These are phyloP conservation scores for Stagonosporopsis vannaccii DNA, from an alignment of 2,329 filamentous ascomycete species.

Conservation along the genomic window DNA sequence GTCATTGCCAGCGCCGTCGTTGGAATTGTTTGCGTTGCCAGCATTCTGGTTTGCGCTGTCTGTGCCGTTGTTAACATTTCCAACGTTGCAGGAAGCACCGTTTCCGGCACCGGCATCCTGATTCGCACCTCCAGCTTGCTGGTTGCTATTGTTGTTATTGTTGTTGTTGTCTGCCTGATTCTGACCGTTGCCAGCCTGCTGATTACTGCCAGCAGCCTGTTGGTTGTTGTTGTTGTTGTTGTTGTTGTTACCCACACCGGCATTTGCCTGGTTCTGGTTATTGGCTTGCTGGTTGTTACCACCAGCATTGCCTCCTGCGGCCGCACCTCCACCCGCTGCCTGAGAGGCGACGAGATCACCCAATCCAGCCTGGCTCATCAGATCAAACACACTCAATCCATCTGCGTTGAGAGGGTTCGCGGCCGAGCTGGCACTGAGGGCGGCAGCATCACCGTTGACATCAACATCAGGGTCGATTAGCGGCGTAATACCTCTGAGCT, in stretches of 20 bases:
- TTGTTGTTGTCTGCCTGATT: slow-evolving; percentile 13
- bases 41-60: neutral
- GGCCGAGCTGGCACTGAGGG: slow-evolving; percentile 63
- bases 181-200: slow-evolving; percentile 18
- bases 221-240: slow-evolving; percentile 17
- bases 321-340: slow-evolving; percentile 31
- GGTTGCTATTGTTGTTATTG: slow-evolving; percentile 23
- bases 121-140: slow-evolving; percentile 13
- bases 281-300: slow-evolving; percentile 15
- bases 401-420: slow-evolving; percentile 63
- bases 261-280: slow-evolving; percentile 6
- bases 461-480: slow-evolving; percentile 70
- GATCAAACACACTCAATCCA: slow-evolving; percentile 71
- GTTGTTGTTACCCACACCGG: neutral
- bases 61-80: slow-evolving; percentile 15
- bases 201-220: slow-evolving; percentile 22
- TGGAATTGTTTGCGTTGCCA: neutral
- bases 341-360: slow-evolving; percentile 63
- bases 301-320: slow-evolving; percentile 2
- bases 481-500: slow-evolving; percentile 71
- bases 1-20: slow-evolving; percentile 15
- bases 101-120: slow-evolving; percentile 20
- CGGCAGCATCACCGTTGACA: slow-evolving; percentile 65
- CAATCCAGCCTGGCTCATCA: slow-evolving; percentile 69
- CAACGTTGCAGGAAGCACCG: neutral